These are phyloP conservation scores for Rhodotorula sp. DNA, from an alignment of 1,284 basidiomycete genomes.

Conservation along the genomic window DNA sequence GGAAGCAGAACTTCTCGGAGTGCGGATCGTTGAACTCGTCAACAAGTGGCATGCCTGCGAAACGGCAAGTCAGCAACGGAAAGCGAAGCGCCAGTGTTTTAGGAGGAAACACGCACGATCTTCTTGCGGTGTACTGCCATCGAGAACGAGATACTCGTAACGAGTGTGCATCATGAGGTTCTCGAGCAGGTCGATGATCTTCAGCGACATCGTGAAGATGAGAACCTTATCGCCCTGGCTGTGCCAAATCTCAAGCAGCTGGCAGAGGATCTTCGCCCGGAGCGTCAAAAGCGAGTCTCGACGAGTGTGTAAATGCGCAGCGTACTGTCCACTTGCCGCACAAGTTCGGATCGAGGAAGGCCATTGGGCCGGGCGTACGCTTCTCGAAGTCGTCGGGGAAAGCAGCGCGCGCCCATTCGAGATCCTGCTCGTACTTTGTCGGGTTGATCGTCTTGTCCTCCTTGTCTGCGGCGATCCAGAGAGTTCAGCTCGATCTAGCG, in stretches of 20 bases:
- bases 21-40: slow-evolving; percentile 72
- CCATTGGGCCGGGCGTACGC: slow-evolving; percentile 37
- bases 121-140: slow-evolving; percentile 59
- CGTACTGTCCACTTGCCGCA: slow-evolving; percentile 82
- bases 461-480: slow-evolving; percentile 53
- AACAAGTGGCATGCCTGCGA: slow-evolving; percentile 73
- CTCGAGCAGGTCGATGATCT: slow-evolving; percentile 70
- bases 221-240: slow-evolving; percentile 59
- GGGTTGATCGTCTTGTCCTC: slow-evolving; percentile 52
- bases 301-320: slow-evolving; percentile 12
- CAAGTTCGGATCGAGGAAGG: slow-evolving; percentile 51
- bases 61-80: not conserved
- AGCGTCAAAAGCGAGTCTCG: not conserved
- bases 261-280: slow-evolving; percentile 65
- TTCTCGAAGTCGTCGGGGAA: slow-evolving; percentile 45
- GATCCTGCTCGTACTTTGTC: slow-evolving; percentile 45
- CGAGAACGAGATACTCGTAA: slow-evolving; percentile 67
- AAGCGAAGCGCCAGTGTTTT: not conserved
- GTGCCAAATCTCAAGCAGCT: slow-evolving; percentile 59
- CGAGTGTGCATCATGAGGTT: slow-evolving; percentile 63
- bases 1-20: slow-evolving; percentile 64
- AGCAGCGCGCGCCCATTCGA: slow-evolving; percentile 43
- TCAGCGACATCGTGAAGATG: slow-evolving; percentile 63
- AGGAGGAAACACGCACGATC: slow-evolving; percentile 42
- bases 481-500: not conserved